Conservation (phyloP, 2,329 filamentous ascomycete genomes). For the Aschersonia sp. region DNA sequence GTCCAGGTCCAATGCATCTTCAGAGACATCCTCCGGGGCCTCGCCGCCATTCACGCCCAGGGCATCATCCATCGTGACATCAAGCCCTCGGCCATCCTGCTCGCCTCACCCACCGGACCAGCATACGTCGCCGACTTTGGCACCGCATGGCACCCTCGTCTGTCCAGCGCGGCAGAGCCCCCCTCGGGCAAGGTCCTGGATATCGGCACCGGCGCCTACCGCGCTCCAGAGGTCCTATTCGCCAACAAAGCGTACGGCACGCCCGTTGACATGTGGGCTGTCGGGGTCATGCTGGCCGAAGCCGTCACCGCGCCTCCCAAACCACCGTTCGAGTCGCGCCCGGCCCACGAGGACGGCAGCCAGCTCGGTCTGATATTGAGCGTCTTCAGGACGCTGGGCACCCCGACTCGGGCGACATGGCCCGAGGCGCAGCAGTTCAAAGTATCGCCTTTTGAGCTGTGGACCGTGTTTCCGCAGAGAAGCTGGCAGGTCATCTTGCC, state of each 20-base stretch:
- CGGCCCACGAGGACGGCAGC: conserved; percentile 63
- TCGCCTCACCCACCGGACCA: conserved; percentile 51
- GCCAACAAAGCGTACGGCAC: conserved; percentile 60
- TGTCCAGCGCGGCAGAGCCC: conserved; percentile 48
- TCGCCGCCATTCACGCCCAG: conserved; percentile 55
- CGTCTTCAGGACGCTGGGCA: conserved; percentile 84
- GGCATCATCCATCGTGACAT: conserved; percentile 86
- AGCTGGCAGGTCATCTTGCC: conserved; percentile 59
- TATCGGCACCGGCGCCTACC: conserved; percentile 83
- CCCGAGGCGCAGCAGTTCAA: conserved; percentile 57
- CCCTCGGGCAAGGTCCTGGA: conserved; percentile 68
- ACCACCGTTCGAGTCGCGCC: conserved; percentile 71
- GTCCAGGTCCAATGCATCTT: conserved; percentile 31
- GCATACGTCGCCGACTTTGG: conserved; percentile 84
- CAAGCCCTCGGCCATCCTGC: conserved; percentile 80
- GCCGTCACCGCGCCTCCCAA: conserved; percentile 37
- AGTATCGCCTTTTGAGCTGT: conserved; percentile 81
- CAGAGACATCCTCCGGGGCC: conserved; percentile 52
- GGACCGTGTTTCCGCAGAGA: conserved; percentile 54
- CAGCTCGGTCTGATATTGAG: conserved; percentile 83
- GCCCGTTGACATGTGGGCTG: conserved; percentile 76
- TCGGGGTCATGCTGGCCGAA: conserved; percentile 75
- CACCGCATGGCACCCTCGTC: conserved; percentile 63
- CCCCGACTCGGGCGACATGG: conserved; percentile 68
- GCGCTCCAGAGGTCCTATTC: conserved; percentile 81